Evolutionary conservation across 805 yeast genomes (phyloP), one percentile per base, ranked within the genome.

Genomic region (Isabelozyma pseudorhagii): DNA sequence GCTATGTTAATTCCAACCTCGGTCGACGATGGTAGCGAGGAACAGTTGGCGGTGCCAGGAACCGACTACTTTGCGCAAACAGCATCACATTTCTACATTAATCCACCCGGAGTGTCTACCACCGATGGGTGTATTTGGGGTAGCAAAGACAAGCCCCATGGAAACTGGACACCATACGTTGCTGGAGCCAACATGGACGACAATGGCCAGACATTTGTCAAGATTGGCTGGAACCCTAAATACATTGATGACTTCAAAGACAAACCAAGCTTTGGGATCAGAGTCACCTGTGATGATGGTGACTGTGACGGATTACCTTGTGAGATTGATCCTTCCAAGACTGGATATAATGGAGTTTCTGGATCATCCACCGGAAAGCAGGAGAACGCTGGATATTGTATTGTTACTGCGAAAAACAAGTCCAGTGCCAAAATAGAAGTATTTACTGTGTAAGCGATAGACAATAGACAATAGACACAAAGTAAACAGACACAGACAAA

Each of bases 141-240:
- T 4, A 68, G 85, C 14, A 75, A 76, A 29, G 68, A 74, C 45
- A 72, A 86, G 51, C 85, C 94, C 14, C 74, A 75, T 55, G 97
- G 97, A 50, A 90, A 90, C 78, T 91, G 97, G 97, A 71, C 96
- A 13, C 96, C 97, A 27, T 90, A 89, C 59, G 96, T 91, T 54
- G 96, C 94, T 13, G 97, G 97, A 55, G 89, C 92, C 52, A 90
- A 90, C 74, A 81, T 81, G 76, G 96, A 89, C 65, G 68, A 66
- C 53, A 69, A 62, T 51, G 85, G 89, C 31, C 80, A 80, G 64
- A 90, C 97, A 3, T 90, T 57, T 64, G 89, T 88, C 55, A 91
- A 89, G 70, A 81, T 90, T 64, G 96, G 93, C 43, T 89, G 96
- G 96, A 90, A 90, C 68, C 97, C 97, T 13, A 79, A 86, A 49